These are phyloP conservation scores for Nicotiana rustica DNA, from an alignment of 305 asterid species.

Conservation along the genomic window DNA sequence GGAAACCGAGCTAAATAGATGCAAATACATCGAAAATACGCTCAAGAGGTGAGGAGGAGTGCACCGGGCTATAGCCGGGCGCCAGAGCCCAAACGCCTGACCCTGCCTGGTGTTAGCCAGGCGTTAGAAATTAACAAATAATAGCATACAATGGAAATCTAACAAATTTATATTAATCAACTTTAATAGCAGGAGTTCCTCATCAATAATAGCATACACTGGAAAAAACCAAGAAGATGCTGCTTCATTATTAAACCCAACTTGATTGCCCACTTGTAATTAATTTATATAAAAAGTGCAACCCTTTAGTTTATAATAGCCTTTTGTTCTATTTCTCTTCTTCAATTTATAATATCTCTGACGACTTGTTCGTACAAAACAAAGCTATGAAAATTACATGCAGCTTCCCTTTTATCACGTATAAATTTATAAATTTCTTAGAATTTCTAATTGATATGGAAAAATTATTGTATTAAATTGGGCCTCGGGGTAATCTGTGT, in stretches of 20 bases:
- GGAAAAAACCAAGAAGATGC: not conserved
- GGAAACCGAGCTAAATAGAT: too few species aligned
- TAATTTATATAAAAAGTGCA: not conserved
- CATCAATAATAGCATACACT: not conserved
- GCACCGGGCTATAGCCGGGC: too few species aligned
- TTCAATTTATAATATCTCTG: not conserved
- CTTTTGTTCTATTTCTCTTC: not conserved
- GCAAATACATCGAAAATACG: too few species aligned
- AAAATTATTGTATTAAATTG: too few species aligned
- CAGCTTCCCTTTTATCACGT: not conserved
- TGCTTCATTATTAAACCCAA: constrained; percentile 5
- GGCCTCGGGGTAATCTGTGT: not conserved
- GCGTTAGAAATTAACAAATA: too few species aligned
- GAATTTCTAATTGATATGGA: too few species aligned
- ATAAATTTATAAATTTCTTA: too few species aligned
- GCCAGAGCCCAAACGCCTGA: too few species aligned
- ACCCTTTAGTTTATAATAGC: too few species aligned
- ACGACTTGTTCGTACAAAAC: not conserved
- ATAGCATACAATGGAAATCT: too few species aligned
- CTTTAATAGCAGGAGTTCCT: not conserved
- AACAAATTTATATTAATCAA: not conserved
- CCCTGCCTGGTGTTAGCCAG: too few species aligned
- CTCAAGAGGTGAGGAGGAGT: too few species aligned
- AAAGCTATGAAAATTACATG: not conserved
- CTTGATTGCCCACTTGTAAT: not conserved